Evolutionary conservation across 1,139 yeast species (phyloP).

Genomic region (Yarrowia galli): DNA sequence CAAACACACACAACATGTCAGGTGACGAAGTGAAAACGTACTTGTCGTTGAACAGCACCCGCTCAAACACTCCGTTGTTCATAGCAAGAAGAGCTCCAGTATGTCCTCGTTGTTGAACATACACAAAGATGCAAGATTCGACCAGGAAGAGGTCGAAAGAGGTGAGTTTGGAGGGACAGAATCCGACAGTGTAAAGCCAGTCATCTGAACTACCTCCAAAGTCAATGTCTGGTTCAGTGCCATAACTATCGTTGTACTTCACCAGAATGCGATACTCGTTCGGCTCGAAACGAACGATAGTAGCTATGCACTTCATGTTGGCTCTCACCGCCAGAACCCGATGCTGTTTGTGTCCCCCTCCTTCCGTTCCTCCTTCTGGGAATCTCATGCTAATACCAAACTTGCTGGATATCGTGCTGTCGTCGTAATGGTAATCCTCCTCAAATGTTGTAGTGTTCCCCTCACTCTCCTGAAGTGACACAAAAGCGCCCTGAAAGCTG

Average conservation of each 20-base stretch:
- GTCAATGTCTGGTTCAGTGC: not conserved
- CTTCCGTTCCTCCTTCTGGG: not conserved
- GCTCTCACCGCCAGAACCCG: not conserved
- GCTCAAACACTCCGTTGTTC: constrained; percentile 14
- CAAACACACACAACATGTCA: constrained; percentile 8
- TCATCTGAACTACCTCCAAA: not conserved
- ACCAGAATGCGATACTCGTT: not conserved
- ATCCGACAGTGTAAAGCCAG: constrained; percentile 13
- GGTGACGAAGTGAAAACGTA: constrained; percentile 1
- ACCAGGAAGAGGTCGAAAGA: constrained; percentile 13
- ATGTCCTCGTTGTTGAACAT: constrained; percentile 6
- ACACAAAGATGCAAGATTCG: constrained; percentile 6
- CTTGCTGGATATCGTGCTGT: not conserved
- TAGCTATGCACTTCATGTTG: not conserved
- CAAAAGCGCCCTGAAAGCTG: not conserved
- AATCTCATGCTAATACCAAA: not conserved
- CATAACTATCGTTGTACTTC: not conserved
- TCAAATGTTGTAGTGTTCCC: not conserved
- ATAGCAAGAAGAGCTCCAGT: not conserved
- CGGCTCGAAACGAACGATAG: not conserved
- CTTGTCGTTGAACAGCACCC: constrained; percentile 1
- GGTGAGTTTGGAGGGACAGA: not conserved
- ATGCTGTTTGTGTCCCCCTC: not conserved
- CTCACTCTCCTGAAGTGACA: not conserved
- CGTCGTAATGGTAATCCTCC: not conserved